Conservation (phyloP, 768 basidiomycete species). For the Boletus patriciae region DNA sequence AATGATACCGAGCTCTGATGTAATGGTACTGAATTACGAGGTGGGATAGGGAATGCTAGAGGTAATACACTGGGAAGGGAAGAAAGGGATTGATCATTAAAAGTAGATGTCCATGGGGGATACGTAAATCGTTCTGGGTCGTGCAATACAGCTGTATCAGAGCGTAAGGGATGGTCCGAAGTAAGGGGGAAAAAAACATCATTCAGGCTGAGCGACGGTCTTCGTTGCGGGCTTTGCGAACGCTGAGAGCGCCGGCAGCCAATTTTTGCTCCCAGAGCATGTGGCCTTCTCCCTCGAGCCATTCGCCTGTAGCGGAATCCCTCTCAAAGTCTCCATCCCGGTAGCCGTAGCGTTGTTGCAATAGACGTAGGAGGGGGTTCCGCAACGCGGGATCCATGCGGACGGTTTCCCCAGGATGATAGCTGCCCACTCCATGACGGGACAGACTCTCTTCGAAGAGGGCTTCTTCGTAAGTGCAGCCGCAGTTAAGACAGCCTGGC, state of each 20-base stretch:
- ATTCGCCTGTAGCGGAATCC: constrained; percentile 59
- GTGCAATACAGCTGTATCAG: constrained; percentile 15
- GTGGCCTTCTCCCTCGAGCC: constrained; percentile 68
- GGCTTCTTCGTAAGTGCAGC: constrained; percentile 81
- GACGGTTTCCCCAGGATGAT: constrained; percentile 79
- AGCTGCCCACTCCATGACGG: constrained; percentile 77
- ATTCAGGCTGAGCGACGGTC: constrained; percentile 36
- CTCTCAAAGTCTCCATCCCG: constrained; percentile 86
- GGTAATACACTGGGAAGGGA: constrained; percentile 19
- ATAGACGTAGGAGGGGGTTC: constrained; percentile 72
- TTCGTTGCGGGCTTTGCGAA: constrained; percentile 38
- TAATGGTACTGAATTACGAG: constrained; percentile 25
- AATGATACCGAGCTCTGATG: constrained; percentile 15
- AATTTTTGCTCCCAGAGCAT: constrained; percentile 61
- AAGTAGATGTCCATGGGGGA: constrained; percentile 20
- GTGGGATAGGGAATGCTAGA: constrained; percentile 19
- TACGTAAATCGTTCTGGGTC: constrained; percentile 27
- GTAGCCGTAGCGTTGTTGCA: constrained; percentile 74
- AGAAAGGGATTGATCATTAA: constrained; percentile 17
- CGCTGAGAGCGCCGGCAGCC: constrained; percentile 36
- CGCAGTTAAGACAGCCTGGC: constrained; percentile 76
- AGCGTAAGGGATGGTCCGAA: constrained; percentile 4
- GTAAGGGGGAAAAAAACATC: neutral
- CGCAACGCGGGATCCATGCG: constrained; percentile 88
- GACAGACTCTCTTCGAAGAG: constrained; percentile 84